Base-by-base conservation (phyloP, 2,329 filamentous ascomycete species). In the Lachnellula subtilissima region DNA sequence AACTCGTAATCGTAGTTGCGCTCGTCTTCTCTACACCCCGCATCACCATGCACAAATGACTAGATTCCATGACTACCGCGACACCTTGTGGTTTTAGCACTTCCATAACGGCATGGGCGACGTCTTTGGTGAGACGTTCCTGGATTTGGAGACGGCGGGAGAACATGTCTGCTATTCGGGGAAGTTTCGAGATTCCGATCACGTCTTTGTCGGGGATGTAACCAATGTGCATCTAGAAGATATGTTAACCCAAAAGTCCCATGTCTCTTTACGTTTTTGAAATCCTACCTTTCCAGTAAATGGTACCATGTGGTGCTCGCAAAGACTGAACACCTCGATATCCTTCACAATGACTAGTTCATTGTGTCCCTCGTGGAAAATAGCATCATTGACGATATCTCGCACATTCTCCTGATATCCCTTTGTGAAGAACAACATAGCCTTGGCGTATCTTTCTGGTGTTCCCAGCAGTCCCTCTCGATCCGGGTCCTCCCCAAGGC, bases 31-130 rank as follows among this genome's bases (percentile, higher is more conserved):
- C 84, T 9, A 99, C 93, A n/a, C 94, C 94, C 48, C 94, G 85
- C 92, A 97, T 97, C 15, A 96, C 91, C 93, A 97, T 99, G 78
- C 94, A 99, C 48, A 97, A 78, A 75, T 99, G 94, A 68, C 85
- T 92, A 14, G 90, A 95, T 70, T 99, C 94, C 87, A 99, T 96
- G 57, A 99, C 93, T 2, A 99, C 94, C 19, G 90, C 93, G 2
- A 99, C 93, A 48, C 94, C 94, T 70, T 95, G 91, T 2, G 94
- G 94, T 71, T 95, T 88, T 48, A 99, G 80, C 12, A 97, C 86
- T 69, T 97, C 92, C 70, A 91, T 91, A 60, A 99, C 87, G 15
- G 94, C 93, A 60, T 96, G 84, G 19, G 94, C 94, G 14, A 99
- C 92, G 72, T 99, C 92, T 72, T 95, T 96, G 23, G 94, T 99